A percentile compares a stretch with the other conserved stretches of the same genome.
phyloP scores from a whole-genome alignment of 2,329 filamentous ascomycete species.

The Xylaria sp. region DNA sequence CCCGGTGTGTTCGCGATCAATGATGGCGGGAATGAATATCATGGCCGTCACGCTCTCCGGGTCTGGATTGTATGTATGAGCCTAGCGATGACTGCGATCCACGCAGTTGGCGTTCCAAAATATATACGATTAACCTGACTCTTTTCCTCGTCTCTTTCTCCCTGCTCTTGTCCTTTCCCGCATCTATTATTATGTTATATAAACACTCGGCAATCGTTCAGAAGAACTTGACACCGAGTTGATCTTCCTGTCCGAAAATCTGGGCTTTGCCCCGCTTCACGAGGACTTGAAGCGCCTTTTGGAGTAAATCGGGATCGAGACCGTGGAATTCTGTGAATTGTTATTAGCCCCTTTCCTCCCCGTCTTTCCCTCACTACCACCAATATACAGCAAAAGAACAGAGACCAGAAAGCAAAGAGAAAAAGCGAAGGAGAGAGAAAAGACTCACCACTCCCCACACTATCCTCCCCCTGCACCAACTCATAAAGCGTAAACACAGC shows the following conservation, averaged over 20 bases:
- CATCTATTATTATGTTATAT: neutral
- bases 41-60: neutral
- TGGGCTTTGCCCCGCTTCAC: conserved; percentile 91
- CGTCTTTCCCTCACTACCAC: neutral
- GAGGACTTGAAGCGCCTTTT: conserved; percentile 71
- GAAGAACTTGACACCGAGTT: conserved; percentile 94
- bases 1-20: neutral
- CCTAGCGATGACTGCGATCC: conserved; percentile 7
- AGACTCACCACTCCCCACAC: conserved; percentile 57
- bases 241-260: conserved; percentile 84
- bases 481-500: conserved; percentile 90
- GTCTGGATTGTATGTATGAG: conserved; percentile 4
- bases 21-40: conserved; percentile 1
- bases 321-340: conserved; percentile 65
- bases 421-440: neutral
- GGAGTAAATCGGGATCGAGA: conserved; percentile 78
- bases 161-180: neutral
- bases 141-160: neutral
- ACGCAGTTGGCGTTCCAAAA: neutral
- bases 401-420: too few species aligned
- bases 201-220: conserved; percentile 39
- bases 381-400: neutral
- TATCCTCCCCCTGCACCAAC: conserved; percentile 79
- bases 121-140: conserved; percentile 4
- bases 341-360: neutral